Base-by-base conservation (phyloP, 1,284 basidiomycete genomes). In the Cystobasidium sp. region DNA sequence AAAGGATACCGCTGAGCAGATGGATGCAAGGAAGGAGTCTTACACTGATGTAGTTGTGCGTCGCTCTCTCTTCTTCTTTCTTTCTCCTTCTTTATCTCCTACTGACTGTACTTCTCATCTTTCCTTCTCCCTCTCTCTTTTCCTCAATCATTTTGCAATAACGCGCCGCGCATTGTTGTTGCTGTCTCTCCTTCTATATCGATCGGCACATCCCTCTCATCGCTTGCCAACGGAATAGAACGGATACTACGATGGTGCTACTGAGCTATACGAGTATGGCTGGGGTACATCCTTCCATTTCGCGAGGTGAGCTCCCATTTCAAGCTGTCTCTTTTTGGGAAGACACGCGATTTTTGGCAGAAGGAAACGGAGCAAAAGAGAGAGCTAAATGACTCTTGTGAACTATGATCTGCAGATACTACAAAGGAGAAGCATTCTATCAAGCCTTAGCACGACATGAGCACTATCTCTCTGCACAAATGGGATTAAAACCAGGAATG, bases 251-350 rank as follows among this genome's bases (percentile, higher is more conserved):
- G 97, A 97, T 80, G 95, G 98, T 80, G 94, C 93, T 53, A 99
- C 96, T 20, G 89, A 94, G 82, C 86, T 99, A 71, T 99, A 98
- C 86, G 96, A 99, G 84, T 98, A 94, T 82, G 95, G 93, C 41
- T 96, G 93, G 94, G 79, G 79, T 39, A 75, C 73, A 7, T 76
- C 55, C 41, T 99, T 99, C 88, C 96, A 99, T 85, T 99, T 99
- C 84, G 97, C 93, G 71, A 93, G 97, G 52, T 99, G 97, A 87
- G 80, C 31, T 31, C 31, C 52, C 6, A 1, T 37, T 44, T 12
- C 46, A 31, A 47, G 52, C 18, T 52, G 6, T 41, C 24, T 8
- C 47, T 24, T 58, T 20, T 44, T 41, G 65, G 12, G 44, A 39
- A n/a, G 12, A 46, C 12, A 18, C 16, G 10, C 62, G 22, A 8